Conservation (phyloP, 2,329 filamentous ascomycete species). For the Cylindrodendrum hubeiense region DNA sequence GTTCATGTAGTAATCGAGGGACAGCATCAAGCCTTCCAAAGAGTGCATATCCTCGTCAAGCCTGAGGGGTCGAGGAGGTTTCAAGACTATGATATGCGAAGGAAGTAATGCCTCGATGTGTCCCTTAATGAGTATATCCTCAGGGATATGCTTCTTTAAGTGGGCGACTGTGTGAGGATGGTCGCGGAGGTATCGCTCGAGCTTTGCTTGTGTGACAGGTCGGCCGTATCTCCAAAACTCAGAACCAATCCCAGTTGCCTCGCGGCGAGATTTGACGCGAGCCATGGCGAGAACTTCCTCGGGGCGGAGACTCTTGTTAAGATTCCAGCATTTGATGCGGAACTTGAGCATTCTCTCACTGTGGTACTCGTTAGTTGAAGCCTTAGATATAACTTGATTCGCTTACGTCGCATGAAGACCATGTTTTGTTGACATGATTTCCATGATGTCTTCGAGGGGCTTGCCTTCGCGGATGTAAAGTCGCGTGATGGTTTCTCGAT, state of each 20-base stretch:
- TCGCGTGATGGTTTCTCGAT: background rate
- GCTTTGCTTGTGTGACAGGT: background rate
- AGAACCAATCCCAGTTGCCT: background rate
- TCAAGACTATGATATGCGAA: background rate
- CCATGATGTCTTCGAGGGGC: background rate
- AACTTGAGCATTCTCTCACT: constrained; percentile 22
- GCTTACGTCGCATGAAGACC: constrained; percentile 9
- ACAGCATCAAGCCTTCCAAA: background rate
- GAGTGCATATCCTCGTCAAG: background rate
- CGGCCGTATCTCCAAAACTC: constrained; percentile 17
- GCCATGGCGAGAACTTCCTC: constrained; percentile 12
- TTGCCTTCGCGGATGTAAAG: constrained; percentile 5
- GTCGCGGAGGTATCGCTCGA: constrained; percentile 11
- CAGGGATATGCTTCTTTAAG: background rate
- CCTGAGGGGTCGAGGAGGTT: background rate
- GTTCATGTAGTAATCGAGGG: background rate
- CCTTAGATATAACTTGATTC: background rate
- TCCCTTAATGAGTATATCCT: background rate
- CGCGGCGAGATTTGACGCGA: constrained; percentile 3
- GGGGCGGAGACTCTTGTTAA: constrained; percentile 9
- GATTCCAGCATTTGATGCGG: constrained; percentile 17
- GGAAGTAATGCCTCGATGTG: constrained; percentile 1
- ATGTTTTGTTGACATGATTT: constrained; percentile 3
- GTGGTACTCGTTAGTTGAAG: background rate
- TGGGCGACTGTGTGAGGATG: background rate